Percentiles rank a stretch among this genome's conserved stretches.
Evolutionary conservation across 805 yeast species (phyloP).

Genomic region (Cyberlindnera americana): DNA sequence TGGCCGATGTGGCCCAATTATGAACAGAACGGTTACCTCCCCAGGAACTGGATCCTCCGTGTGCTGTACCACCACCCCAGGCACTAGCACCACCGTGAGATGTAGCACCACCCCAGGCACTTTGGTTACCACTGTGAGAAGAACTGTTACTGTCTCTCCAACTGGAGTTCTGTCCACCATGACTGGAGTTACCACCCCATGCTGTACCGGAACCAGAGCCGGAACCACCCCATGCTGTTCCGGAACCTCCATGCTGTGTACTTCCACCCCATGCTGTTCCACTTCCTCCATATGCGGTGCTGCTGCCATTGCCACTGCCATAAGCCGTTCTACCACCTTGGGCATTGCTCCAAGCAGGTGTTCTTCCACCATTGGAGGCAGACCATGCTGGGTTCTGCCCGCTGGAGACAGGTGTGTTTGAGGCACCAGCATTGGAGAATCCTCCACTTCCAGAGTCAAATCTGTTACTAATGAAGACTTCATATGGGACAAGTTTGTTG

Average conservation of each 20-base stretch:
- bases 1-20: slow-evolving; percentile 14
- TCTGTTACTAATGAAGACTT: slow-evolving; percentile 63
- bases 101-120: slow-evolving; percentile 4
- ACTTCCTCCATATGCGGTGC: slow-evolving; percentile 41
- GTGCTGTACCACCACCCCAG: slow-evolving; percentile 9
- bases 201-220: slow-evolving; percentile 37
- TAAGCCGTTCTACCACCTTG: slow-evolving; percentile 33
- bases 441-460: slow-evolving; percentile 19
- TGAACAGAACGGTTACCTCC: slow-evolving; percentile 33
- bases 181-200: slow-evolving; percentile 31
- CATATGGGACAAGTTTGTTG: slow-evolving; percentile 72
- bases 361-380: slow-evolving; percentile 30
- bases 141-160: slow-evolving; percentile 2
- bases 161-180: slow-evolving; percentile 4
- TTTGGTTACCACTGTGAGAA: neutral
- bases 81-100: slow-evolving; percentile 4
- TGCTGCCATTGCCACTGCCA: slow-evolving; percentile 36
- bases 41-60: slow-evolving; percentile 3
- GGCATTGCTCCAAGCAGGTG: slow-evolving; percentile 44
- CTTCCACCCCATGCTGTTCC: slow-evolving; percentile 44
- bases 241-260: slow-evolving; percentile 33
- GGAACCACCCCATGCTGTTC: slow-evolving; percentile 41
- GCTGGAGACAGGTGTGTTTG: slow-evolving; percentile 16
- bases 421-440: slow-evolving; percentile 2
- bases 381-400: slow-evolving; percentile 21